A percentile compares a stretch with the other conserved stretches of the same genome.
These are phyloP conservation scores for Hyaloperonospora arabidopsidis DNA, from an alignment of 352 stramenopile species.

Conservation along the genomic window DNA sequence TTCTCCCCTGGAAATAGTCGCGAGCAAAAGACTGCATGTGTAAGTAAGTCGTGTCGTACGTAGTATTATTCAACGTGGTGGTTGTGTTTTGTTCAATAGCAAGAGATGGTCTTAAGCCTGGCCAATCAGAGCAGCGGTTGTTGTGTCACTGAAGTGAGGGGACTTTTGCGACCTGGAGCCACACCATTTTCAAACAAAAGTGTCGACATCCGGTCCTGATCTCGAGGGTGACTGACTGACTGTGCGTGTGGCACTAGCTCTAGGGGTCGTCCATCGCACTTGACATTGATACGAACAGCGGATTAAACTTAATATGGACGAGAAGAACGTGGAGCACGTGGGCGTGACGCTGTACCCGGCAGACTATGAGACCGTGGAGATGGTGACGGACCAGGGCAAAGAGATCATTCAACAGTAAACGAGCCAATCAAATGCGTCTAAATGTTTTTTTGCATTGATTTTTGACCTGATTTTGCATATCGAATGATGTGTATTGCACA, in stretches of 20 bases:
- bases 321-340: slow-evolving; percentile 38
- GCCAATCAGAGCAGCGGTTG: too few species aligned
- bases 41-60: slow-evolving; percentile 27
- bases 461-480: neutral
- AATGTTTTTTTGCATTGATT: slow-evolving; percentile 1
- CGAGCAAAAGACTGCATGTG: slow-evolving; percentile 14
- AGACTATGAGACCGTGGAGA: slow-evolving; percentile 71
- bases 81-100: slow-evolving; percentile 16
- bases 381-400: slow-evolving; percentile 69
- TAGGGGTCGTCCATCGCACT: too few species aligned
- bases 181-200: slow-evolving; percentile 18
- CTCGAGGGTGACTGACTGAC: neutral
- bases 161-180: neutral
- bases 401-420: slow-evolving; percentile 72
- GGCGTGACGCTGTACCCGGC: slow-evolving; percentile 73
- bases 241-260: slow-evolving; percentile 1
- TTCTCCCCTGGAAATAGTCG: slow-evolving; percentile 8
- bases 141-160: slow-evolving; percentile 8
- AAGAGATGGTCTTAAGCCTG: neutral
- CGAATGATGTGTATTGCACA: neutral
- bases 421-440: neutral
- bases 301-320: slow-evolving; percentile 31
- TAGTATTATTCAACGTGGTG: slow-evolving; percentile 13
- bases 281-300: neutral
- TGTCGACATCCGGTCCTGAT: neutral